Evolutionary conservation across 1,284 basidiomycete species (phyloP), one percentile per base, ranked within the genome.

Genomic region (Schizophyllum commune): DNA sequence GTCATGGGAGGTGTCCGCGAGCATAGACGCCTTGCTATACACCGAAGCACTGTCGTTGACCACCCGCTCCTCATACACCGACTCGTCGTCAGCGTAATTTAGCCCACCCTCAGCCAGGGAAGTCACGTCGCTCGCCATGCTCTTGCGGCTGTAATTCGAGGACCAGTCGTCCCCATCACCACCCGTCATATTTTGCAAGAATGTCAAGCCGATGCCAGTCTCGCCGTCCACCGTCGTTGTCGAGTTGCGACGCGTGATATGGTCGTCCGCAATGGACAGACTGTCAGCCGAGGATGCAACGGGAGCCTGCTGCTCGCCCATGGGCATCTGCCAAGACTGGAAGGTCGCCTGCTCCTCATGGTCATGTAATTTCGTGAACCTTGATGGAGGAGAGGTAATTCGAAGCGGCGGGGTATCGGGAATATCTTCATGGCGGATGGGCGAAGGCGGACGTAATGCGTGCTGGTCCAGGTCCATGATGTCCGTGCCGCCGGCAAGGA

Each of bases 121-220:
- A 11, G 39, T 47, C 9, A 47, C 39, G 17, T 47, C 39, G 39
- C 39, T 47, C 2, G 39, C 39, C 39, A 47, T 2, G 39, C 39
- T 47, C 39, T 8, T 47, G 13, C 39, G 39, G 8, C 39, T 47
- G 39, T 47, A 47, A 11, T 3, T 47, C 39, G 39, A 47, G 9
- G 39, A 47, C 39, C 68, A 70, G 47, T 65, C 70, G 53, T 74
- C 73, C 1, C 72, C 76, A 5, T 76, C 75, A 1, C 69, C 76
- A 5, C 70, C 69, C 22, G 71, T 73, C 58, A 88, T 72, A 33
- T 79, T 79, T 64, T 85, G 82, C 58, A 91, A 73, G 56, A 90
- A 73, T 0, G 83, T 83, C 9, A 91, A 72, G 0, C 88, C 88
- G 57, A 91, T 90, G 0, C 84, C 87, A 1, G 80, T 74, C 60